Evolutionary conservation across 257 asterid species (phyloP), one percentile per base, ranked within the genome.

Genomic region (Apocynum venetum): DNA sequence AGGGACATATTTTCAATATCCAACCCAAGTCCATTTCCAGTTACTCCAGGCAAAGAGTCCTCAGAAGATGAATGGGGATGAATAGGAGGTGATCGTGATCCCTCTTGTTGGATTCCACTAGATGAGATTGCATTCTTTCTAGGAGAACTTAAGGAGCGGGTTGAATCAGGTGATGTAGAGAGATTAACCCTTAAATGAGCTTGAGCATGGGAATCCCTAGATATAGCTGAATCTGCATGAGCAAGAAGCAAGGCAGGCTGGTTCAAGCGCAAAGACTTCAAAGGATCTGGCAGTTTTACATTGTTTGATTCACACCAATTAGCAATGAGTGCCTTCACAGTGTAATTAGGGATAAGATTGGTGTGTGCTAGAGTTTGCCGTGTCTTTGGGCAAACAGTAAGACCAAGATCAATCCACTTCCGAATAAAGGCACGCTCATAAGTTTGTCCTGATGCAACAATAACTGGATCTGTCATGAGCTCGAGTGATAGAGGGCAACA

Each of bases 371-470:
- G 87, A 72, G 93, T 78, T 85, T 93, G 98, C 47, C 96, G 87
- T 38, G 98, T 89, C 92, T 91, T 91, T 51, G 98, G 97, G 85
- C 98, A 93, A 80, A 93, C 94, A 71, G 89, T 87, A 57, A 93
- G 89, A 44, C 98, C 98, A 69, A 93, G 97, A 76, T 91, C 97
- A 74, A 91, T 87, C 98, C 98, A 93, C 76, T 85, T 87, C 76
- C 91, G 86, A 69, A 93, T 93, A 76, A 89, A 93, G 72, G 88
- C 91, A 72, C 94, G 87, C 86, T 93, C 98, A 51, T 91, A 93
- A n/a, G 98, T 93, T 91, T 91, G 96, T 66, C 98, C 98, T 76
- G 97, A 93, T 56, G 94, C 93, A 80, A 93, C 92, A 83, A 93
- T 91, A 74, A 93, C 98, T 80, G 98, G 98, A 72, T 93, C 98